phyloP scores from a whole-genome alignment of 139 green algal species.

The Picochlorum sp. region DNA sequence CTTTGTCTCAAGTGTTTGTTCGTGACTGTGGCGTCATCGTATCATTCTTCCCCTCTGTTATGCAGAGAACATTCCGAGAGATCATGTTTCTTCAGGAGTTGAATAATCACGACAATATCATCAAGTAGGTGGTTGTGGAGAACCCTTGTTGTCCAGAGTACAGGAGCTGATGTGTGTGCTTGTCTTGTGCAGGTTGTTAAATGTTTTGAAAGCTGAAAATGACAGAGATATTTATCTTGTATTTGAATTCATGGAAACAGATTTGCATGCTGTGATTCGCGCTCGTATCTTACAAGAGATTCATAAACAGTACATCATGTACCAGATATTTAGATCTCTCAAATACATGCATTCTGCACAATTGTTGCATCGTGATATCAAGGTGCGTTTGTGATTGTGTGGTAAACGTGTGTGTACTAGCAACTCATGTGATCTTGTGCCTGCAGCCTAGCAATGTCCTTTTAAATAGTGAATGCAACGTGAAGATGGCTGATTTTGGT shows the following conservation, averaged over 20 bases:
- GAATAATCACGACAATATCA: slow-evolving; percentile 89
- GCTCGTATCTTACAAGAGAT: slow-evolving; percentile 94
- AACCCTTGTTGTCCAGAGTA: background rate
- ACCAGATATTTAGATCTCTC: slow-evolving; percentile 93
- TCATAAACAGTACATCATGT: slow-evolving; percentile 99
- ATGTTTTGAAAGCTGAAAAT: slow-evolving; percentile 94
- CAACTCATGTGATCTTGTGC: slow-evolving; percentile 22
- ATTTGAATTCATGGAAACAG: slow-evolving; percentile 99
- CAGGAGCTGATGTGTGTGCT: background rate
- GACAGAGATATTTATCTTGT: slow-evolving; percentile 92
- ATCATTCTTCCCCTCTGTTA: background rate
- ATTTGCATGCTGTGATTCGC: slow-evolving; percentile 89
- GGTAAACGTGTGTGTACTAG: background rate
- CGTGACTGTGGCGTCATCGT: background rate
- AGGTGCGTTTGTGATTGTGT: slow-evolving; percentile 39
- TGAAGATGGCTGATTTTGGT: slow-evolving; percentile 97
- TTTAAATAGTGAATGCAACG: slow-evolving; percentile 92
- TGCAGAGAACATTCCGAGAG: slow-evolving; percentile 92
- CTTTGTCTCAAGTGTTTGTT: background rate
- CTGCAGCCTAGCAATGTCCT: slow-evolving; percentile 86
- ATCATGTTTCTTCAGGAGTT: slow-evolving; percentile 98
- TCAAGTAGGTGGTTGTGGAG: slow-evolving; percentile 46
- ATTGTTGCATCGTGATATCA: slow-evolving; percentile 95
- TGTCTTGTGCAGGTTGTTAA: slow-evolving; percentile 65
- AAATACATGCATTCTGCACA: slow-evolving; percentile 97